Evolutionary conservation across 176 grass and related monocot genomes (phyloP).

Genomic region (Cenchrus purpureus): DNA sequence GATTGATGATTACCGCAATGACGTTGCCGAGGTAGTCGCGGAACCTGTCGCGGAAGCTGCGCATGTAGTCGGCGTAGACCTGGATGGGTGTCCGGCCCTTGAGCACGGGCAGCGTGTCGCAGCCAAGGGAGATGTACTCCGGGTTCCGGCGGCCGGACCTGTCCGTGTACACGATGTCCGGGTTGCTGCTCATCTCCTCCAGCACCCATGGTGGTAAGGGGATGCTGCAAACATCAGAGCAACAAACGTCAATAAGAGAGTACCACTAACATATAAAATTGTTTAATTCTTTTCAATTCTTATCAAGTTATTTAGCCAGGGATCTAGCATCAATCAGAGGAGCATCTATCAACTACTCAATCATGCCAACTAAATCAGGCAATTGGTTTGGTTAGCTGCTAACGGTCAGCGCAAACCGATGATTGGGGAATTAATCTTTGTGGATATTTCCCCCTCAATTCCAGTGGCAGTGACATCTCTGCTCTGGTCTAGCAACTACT

Average conservation of each 20-base stretch:
- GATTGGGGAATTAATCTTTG: background rate
- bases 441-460: background rate
- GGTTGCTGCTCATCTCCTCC: conserved; percentile 74
- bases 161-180: conserved; percentile 89
- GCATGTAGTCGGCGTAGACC: conserved; percentile 93
- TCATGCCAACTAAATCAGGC: background rate
- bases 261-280: background rate
- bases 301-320: background rate
- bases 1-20: conserved; percentile 60
- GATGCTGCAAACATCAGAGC: conserved; percentile 58
- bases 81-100: conserved; percentile 86
- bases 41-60: conserved; percentile 85
- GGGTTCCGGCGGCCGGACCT: conserved; percentile 83
- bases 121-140: conserved; percentile 93
- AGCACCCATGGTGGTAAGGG: conserved; percentile 82
- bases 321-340: background rate
- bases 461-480: background rate
- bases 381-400: background rate
- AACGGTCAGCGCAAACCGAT: background rate
- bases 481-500: no score
- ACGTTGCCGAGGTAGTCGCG: conserved; percentile 64
- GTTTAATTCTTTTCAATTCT: background rate
- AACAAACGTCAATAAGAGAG: conserved; percentile 10
- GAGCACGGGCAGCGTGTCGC: conserved; percentile 81
- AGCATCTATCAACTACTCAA: conserved; percentile 1